These are phyloP conservation scores for Rasamsonia emersonii DNA, from an alignment of 2,329 filamentous ascomycete genomes.

Conservation along the genomic window DNA sequence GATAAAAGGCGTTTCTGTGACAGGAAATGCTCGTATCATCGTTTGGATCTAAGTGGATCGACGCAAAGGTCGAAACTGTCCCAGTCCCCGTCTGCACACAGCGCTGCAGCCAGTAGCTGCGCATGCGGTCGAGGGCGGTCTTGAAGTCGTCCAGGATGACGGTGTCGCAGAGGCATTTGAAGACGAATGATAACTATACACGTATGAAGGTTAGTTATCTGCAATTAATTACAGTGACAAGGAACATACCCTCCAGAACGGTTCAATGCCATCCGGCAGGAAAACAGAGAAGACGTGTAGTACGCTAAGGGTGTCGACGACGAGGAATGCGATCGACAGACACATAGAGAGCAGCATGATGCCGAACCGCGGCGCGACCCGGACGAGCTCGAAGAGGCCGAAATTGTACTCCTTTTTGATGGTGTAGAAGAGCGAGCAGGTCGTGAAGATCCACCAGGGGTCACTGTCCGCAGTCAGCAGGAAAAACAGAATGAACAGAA, in stretches of 20 bases:
- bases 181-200: slow-evolving; percentile 55
- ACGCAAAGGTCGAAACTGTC: too few relatives aligned
- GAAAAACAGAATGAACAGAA: too few relatives aligned
- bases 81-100: too few relatives aligned
- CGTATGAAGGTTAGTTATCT: too few relatives aligned
- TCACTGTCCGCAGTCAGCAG: slow-evolving; percentile 34
- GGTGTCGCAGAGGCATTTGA: slow-evolving; percentile 42
- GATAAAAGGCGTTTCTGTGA: too few relatives aligned
- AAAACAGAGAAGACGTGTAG: slow-evolving; percentile 37
- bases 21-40: too few relatives aligned
- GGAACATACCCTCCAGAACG: slow-evolving; percentile 46
- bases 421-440: slow-evolving; percentile 51
- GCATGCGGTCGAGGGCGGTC: slow-evolving; percentile 45
- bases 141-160: slow-evolving; percentile 63
- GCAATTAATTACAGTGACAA: slow-evolving; percentile 2
- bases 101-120: too few relatives aligned
- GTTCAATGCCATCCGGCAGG: slow-evolving; percentile 51
- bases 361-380: slow-evolving; percentile 55
- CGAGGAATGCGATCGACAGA: slow-evolving; percentile 51
- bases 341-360: slow-evolving; percentile 55
- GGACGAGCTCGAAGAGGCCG: slow-evolving; percentile 47
- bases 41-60: too few relatives aligned
- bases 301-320: slow-evolving; percentile 54
- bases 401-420: slow-evolving; percentile 56
- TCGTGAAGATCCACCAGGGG: slow-evolving; percentile 61